Base-by-base conservation (phyloP, 1,139 yeast genomes). In the Yamadazyma taylorii region DNA sequence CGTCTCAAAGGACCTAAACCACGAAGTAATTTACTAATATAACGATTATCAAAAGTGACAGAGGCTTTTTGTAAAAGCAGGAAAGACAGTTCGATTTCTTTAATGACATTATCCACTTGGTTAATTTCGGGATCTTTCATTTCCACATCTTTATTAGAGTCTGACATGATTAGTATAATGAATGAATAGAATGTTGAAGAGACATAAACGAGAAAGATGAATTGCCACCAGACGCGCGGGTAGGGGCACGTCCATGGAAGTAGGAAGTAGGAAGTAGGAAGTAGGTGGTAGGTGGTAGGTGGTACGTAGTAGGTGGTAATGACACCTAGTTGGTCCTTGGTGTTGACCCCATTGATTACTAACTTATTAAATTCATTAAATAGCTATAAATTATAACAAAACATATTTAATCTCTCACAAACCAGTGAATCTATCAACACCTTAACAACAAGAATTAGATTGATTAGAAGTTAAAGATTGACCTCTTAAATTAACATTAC, bases 401-500 rank as follows among this genome's bases (percentile, higher is more conserved):
- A 19, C 21, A 19, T 19, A 19, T 19, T 5, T 19, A 19, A 19
- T 19, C 5, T 12, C 28, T 12, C 14, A 25, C 14, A 25, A 25
- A 5, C 13, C n/a, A 11, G 13, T 24, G 13, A 10, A 12, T 24
- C n/a, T 24, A 25, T 14, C 5, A 7, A n/a, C 5, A 5, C 4
- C 21, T 54, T 71, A 84, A 73, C 97, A 90, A 73, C 98, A 92
- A 43, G 89, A 81, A 57, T 76, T 75, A 43, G 80, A 66, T 56
- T 76, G 79, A 51, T 76, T 74, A 46, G 79, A 73, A 41, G 85
- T 78, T 58, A 90, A 85, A 38, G 92, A 81, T 63, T 89, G 92
- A 46, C 97, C 97, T 58, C 87, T 78, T 63, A 92, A 75, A 68
- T 88, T 89, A 51, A 90, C 95, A 52, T 81, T 78, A 39, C 87